Conservation (phyloP, 2,329 filamentous ascomycete genomes). For the Tolypocladium album region DNA sequence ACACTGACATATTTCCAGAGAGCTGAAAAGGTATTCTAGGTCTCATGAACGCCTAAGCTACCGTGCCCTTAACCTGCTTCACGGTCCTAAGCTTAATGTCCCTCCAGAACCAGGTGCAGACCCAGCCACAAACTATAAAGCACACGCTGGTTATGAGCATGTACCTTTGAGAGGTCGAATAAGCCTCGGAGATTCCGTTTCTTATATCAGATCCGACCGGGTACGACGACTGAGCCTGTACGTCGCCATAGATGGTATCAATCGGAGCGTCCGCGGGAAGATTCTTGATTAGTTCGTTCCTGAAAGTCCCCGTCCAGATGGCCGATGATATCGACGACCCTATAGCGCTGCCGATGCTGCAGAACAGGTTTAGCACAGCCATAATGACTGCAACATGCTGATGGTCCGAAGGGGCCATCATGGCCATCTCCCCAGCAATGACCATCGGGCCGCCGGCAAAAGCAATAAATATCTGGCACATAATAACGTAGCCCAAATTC, state of each 20-base stretch:
- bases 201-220: conserved; percentile 36
- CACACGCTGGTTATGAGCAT: conserved; percentile 40
- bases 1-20: too few species aligned
- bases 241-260: conserved; percentile 32
- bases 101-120: conserved; percentile 32
- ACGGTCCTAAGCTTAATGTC: conserved; percentile 38
- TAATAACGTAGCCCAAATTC: conserved; percentile 42
- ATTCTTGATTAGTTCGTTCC: conserved; percentile 34
- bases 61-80: conserved; percentile 28
- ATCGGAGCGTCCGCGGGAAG: conserved; percentile 32
- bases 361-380: conserved; percentile 50
- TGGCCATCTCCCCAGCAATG: conserved; percentile 49
- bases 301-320: conserved; percentile 53
- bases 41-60: conserved; percentile 14
- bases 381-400: conserved; percentile 50
- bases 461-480: conserved; percentile 52
- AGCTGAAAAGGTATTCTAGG: background rate
- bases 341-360: conserved; percentile 48
- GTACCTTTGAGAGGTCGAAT: conserved; percentile 40
- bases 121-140: conserved; percentile 27
- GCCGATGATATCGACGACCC: conserved; percentile 50
- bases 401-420: conserved; percentile 49
- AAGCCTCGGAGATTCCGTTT: conserved; percentile 47
- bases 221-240: conserved; percentile 45
- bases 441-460: conserved; percentile 49